Evolutionary conservation across 73 alveolate genomes (phyloP).

Genomic region (Paramecium pentaurelia): DNA sequence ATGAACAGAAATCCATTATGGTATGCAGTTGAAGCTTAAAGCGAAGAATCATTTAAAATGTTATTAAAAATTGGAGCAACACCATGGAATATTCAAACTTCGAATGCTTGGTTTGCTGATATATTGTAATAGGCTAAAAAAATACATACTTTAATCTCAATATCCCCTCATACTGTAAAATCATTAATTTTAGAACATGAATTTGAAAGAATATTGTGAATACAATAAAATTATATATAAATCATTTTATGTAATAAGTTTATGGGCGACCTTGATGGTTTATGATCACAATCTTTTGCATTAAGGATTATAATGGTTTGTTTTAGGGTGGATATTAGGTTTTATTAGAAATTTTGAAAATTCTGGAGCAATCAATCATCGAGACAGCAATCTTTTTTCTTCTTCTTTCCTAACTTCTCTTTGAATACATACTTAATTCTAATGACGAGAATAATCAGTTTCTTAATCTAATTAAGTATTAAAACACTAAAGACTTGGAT

Average conservation of each 20-base stretch:
- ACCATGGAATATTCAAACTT: constrained; percentile 6
- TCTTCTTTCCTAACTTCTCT: background rate
- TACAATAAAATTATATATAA: background rate
- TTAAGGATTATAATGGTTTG: background rate
- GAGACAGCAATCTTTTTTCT: background rate
- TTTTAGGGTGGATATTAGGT: background rate
- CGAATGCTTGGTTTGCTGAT: background rate
- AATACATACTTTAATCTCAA: background rate
- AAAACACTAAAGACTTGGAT: background rate
- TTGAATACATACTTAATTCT: background rate
- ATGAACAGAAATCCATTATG: constrained; percentile 1
- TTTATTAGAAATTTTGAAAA: background rate
- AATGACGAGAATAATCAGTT: background rate
- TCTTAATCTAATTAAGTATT: background rate
- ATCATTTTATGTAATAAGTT: constrained; percentile 2
- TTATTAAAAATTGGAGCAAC: background rate
- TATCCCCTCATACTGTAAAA: constrained; percentile 12
- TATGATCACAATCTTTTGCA: background rate
- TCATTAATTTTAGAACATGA: background rate
- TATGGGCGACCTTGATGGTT: background rate
- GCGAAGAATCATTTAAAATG: background rate
- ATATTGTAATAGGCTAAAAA: background rate
- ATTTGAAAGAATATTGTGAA: background rate
- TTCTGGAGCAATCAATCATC: background rate
- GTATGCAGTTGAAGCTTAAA: background rate